These are phyloP conservation scores for Cinnamomum chago DNA, from an alignment of 164 flowering plant genomes.

Conservation along the genomic window DNA sequence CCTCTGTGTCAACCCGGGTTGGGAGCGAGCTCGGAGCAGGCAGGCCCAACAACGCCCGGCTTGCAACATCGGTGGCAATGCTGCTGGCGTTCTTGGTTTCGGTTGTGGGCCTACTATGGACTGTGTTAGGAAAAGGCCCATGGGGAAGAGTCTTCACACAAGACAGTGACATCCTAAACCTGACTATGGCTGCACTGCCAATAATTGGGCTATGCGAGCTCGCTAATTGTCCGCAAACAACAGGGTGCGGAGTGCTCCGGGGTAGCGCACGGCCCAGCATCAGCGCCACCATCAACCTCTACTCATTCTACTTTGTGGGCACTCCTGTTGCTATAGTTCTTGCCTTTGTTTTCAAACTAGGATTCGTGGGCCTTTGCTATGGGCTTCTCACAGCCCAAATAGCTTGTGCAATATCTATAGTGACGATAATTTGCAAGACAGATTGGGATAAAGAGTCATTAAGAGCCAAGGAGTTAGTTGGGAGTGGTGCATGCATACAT, in stretches of 20 bases:
- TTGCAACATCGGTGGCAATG: slow-evolving; percentile 46
- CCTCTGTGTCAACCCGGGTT: slow-evolving; percentile 70
- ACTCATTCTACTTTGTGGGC: slow-evolving; percentile 84
- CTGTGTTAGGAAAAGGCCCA: slow-evolving; percentile 46
- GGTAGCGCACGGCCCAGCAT: slow-evolving; percentile 76
- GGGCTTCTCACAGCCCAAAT: slow-evolving; percentile 89
- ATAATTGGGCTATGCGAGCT: slow-evolving; percentile 85
- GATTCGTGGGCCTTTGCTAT: slow-evolving; percentile 79
- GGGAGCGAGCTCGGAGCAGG: slow-evolving; percentile 90
- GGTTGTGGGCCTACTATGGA: slow-evolving; percentile 46
- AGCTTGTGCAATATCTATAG: slow-evolving; percentile 53
- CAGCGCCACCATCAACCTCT: slow-evolving; percentile 72
- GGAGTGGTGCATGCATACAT: slow-evolving; percentile 17
- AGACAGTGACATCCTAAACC: slow-evolving; percentile 52
- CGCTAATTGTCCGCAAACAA: slow-evolving; percentile 90
- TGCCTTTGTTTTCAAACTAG: slow-evolving; percentile 48
- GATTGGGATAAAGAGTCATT: slow-evolving; percentile 74
- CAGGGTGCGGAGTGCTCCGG: slow-evolving; percentile 81
- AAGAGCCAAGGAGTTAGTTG: slow-evolving; percentile 62
- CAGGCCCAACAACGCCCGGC: slow-evolving; percentile 47
- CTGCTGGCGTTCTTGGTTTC: slow-evolving; percentile 44
- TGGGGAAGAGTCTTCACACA: slow-evolving; percentile 80
- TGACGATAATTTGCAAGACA: slow-evolving; percentile 53
- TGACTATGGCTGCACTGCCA: slow-evolving; percentile 57
- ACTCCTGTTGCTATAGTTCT: slow-evolving; percentile 62